These are phyloP conservation scores for Coemansia asiatica DNA, from an alignment of 192 early-diverging fungal species.

Conservation along the genomic window DNA sequence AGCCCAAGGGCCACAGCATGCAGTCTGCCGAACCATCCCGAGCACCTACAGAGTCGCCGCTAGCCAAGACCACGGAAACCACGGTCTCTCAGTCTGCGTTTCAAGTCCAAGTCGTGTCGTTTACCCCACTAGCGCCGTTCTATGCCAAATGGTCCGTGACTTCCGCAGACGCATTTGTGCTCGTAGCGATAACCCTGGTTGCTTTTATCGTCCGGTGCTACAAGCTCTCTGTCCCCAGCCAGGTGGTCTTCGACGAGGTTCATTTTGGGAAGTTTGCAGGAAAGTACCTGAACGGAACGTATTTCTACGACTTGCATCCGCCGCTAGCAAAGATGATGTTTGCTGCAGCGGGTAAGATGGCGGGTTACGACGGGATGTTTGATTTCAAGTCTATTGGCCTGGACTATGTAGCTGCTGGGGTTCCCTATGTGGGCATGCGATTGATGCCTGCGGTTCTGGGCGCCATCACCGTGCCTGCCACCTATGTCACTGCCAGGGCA, in stretches of 20 bases:
- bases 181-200: conserved; percentile 14
- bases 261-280: conserved; percentile 98
- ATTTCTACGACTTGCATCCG: conserved; percentile 96
- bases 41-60: background rate
- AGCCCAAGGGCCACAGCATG: conserved; percentile 45
- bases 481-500: conserved; percentile 76
- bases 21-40: background rate
- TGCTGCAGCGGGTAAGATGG: conserved; percentile 71
- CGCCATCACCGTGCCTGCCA: conserved; percentile 76
- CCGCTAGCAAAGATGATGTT: conserved; percentile 93
- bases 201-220: conserved; percentile 40
- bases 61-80: background rate
- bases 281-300: conserved; percentile 81
- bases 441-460: conserved; percentile 78
- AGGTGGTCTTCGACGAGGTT: conserved; percentile 91
- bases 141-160: conserved; percentile 28
- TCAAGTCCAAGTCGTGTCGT: conserved; percentile 6
- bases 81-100: background rate
- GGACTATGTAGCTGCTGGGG: conserved; percentile 84
- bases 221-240: conserved; percentile 27
- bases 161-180: conserved; percentile 16
- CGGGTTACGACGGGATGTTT: conserved; percentile 93
- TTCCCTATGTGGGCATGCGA: conserved; percentile 92
- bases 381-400: conserved; percentile 92
- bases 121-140: conserved; percentile 15